These are phyloP conservation scores for Fusarium sulawesiense DNA, from an alignment of 2,329 filamentous ascomycete species.

Conservation along the genomic window DNA sequence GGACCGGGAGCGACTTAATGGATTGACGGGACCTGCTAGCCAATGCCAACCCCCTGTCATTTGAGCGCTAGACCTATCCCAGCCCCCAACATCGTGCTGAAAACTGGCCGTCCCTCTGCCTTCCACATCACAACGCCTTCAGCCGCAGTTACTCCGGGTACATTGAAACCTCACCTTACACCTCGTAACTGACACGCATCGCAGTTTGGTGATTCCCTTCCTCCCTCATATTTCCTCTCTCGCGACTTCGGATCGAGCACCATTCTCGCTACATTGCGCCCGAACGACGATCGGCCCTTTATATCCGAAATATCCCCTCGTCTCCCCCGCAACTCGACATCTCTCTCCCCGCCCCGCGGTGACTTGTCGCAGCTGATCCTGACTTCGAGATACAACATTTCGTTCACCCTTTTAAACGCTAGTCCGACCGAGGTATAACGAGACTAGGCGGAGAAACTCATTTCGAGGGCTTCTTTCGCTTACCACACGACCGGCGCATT, in stretches of 20 bases:
- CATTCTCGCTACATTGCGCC: conserved; percentile 7
- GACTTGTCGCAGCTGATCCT: conserved; percentile 35
- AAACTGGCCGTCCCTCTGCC: conserved; percentile 32
- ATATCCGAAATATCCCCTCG: conserved; percentile 17
- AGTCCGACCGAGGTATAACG: conserved; percentile 27
- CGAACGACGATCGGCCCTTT: conserved; percentile 24
- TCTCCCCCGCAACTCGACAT: conserved; percentile 19
- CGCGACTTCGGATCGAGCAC: conserved; percentile 28
- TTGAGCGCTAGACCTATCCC: conserved; percentile 51
- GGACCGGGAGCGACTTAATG: conserved; percentile 11
- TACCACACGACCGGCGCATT: conserved; percentile 50
- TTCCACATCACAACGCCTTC: conserved; percentile 47
- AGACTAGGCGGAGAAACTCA: conserved; percentile 41
- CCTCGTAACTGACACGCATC: conserved; percentile 38
- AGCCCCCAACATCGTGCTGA: conserved; percentile 33
- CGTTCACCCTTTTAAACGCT: conserved; percentile 31
- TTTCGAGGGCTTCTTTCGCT: conserved; percentile 46
- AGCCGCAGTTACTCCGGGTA: conserved; percentile 48
- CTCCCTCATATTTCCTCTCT: conserved; percentile 19
- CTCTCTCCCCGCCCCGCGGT: conserved; percentile 38
- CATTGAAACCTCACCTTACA: conserved; percentile 43
- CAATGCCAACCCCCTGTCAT: conserved; percentile 15
- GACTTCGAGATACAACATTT: conserved; percentile 23
- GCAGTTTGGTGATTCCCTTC: conserved; percentile 30
- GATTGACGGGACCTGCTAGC: background rate